Evolutionary conservation across 768 basidiomycete species (phyloP).

Genomic region (Cystoderma amianthinum): DNA sequence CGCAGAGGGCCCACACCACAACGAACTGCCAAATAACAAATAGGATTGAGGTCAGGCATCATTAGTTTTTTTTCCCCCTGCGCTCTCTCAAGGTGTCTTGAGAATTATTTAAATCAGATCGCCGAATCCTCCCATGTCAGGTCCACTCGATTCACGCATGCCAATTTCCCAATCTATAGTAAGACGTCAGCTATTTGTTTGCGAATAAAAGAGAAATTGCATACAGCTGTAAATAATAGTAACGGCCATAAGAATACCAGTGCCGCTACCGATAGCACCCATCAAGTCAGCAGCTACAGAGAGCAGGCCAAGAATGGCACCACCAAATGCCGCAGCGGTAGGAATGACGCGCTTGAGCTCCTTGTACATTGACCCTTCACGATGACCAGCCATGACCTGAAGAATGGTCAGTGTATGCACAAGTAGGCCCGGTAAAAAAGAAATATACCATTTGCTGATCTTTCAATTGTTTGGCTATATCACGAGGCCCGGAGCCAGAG

Average conservation of each 20-base stretch:
- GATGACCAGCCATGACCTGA: constrained; percentile 81
- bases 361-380: constrained; percentile 98
- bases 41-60: no score
- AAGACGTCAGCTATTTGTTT: constrained; percentile 1
- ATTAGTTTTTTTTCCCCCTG: constrained; percentile 2
- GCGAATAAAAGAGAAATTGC: constrained; percentile 14
- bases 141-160: constrained; percentile 78
- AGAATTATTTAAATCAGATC: constrained; percentile 53
- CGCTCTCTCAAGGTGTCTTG: constrained; percentile 3
- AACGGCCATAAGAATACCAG: constrained; percentile 95
- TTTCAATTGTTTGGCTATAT: constrained; percentile 97
- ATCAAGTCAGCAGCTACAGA: constrained; percentile 90
- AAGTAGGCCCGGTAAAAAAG: not conserved
- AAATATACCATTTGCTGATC: constrained; percentile 89
- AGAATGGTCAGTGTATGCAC: constrained; percentile 2
- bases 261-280: constrained; percentile 94
- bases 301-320: constrained; percentile 90
- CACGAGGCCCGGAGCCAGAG: constrained; percentile 90
- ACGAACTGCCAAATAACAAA: no score
- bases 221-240: constrained; percentile 93
- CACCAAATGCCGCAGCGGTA: constrained; percentile 94
- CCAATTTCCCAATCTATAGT: constrained; percentile 89
- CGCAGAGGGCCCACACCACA: no score
- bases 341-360: constrained; percentile 98
- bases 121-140: constrained; percentile 76